Evolutionary conservation across 768 basidiomycete species (phyloP).

Genomic region (Serendipita indica): DNA sequence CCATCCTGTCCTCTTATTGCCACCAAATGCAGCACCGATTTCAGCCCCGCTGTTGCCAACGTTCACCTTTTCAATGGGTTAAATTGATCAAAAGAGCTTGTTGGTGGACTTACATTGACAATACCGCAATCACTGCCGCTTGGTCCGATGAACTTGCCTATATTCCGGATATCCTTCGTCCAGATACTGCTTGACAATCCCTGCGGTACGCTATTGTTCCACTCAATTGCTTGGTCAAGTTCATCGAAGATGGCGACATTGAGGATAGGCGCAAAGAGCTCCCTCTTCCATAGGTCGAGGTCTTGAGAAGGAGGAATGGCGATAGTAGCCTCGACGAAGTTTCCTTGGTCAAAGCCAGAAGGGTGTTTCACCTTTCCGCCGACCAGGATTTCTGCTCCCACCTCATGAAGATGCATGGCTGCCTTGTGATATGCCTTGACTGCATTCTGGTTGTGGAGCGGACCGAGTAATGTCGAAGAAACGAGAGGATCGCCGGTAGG

Average conservation of each 20-base stretch:
- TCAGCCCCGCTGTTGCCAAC: constrained; percentile 56
- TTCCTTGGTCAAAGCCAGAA: constrained; percentile 43
- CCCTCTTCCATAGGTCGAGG: constrained; percentile 50
- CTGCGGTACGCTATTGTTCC: constrained; percentile 84
- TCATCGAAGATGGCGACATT: constrained; percentile 78
- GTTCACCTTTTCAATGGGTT: constrained; percentile 36
- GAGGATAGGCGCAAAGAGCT: constrained; percentile 81
- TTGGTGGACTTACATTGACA: constrained; percentile 53
- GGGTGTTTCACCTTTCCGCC: constrained; percentile 36
- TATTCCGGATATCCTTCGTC: constrained; percentile 67
- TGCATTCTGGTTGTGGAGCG: constrained; percentile 60
- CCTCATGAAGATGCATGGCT: constrained; percentile 42
- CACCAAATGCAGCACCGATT: constrained; percentile 82
- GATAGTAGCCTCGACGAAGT: constrained; percentile 84
- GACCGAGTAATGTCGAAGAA: constrained; percentile 62
- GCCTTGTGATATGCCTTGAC: constrained; percentile 51
- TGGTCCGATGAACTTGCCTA: constrained; percentile 88
- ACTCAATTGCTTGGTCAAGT: constrained; percentile 70
- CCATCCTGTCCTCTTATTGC: constrained; percentile 68
- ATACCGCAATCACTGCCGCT: constrained; percentile 83
- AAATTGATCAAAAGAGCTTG: constrained; percentile 11
- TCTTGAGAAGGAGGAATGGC: constrained; percentile 48
- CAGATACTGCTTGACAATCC: constrained; percentile 86
- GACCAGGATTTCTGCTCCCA: constrained; percentile 60
- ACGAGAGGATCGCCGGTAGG: constrained; percentile 77